Evolutionary conservation across 805 yeast genomes (phyloP).

Genomic region (Metschnikowia santaceciliae): DNA sequence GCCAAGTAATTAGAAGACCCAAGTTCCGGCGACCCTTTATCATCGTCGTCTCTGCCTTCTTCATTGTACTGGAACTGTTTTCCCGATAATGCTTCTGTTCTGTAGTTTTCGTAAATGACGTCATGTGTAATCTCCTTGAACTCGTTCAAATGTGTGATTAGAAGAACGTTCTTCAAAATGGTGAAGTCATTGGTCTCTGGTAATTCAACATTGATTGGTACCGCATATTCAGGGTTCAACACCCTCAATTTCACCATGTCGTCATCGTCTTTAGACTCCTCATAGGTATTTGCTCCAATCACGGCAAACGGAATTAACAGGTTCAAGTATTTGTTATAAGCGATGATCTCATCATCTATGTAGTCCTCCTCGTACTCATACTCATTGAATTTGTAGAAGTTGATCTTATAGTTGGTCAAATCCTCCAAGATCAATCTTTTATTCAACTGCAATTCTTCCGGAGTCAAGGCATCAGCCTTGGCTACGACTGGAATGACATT

Average conservation of each 20-base stretch:
- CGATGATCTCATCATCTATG: constrained; percentile 60
- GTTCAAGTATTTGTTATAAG: constrained; percentile 61
- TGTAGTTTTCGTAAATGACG: constrained; percentile 78
- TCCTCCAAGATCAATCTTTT: constrained; percentile 75
- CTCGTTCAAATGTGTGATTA: constrained; percentile 82
- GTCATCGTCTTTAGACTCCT: constrained; percentile 35
- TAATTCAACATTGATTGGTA: constrained; percentile 59
- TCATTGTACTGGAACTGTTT: constrained; percentile 43
- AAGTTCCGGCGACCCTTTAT: constrained; percentile 6
- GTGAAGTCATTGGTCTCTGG: constrained; percentile 78
- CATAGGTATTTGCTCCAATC: constrained; percentile 64
- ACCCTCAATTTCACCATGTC: constrained; percentile 50
- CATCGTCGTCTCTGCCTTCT: constrained; percentile 8
- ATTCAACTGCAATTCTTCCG: constrained; percentile 53
- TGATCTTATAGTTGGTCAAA: constrained; percentile 63
- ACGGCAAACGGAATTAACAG: constrained; percentile 63
- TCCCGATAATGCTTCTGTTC: constrained; percentile 80
- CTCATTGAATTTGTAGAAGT: constrained; percentile 68
- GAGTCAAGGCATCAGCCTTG: constrained; percentile 42
- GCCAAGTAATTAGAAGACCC: constrained; percentile 36
- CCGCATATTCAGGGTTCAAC: constrained; percentile 46
- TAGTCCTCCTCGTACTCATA: constrained; percentile 49
- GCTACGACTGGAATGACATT: constrained; percentile 43
- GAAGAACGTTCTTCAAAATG: constrained; percentile 69
- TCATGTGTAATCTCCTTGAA: constrained; percentile 88